Conservation (phyloP, 2,329 filamentous ascomycete species). For the Calonectria naviculata region DNA sequence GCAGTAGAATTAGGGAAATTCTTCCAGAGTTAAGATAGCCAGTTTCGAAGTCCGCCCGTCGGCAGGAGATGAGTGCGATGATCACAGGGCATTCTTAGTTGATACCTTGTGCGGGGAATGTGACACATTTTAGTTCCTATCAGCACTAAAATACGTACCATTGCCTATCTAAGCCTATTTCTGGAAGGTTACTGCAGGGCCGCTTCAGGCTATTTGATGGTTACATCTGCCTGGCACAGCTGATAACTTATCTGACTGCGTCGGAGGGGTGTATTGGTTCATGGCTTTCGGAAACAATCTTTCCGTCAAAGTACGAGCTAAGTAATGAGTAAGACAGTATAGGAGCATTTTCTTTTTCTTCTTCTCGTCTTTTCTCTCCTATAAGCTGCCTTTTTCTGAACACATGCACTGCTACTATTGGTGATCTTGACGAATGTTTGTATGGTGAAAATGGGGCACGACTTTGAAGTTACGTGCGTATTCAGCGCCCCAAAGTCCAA, state of each 20-base stretch:
- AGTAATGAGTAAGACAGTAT: no score
- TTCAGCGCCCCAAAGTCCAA: not conserved
- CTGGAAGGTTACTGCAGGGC: not conserved
- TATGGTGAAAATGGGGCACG: not conserved
- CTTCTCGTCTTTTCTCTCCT: not conserved
- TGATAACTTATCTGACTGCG: not conserved
- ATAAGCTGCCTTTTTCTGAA: no score
- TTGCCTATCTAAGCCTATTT: not conserved
- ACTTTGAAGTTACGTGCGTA: not conserved
- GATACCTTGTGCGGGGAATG: not conserved
- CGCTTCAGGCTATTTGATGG: not conserved
- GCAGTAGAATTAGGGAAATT: no score
- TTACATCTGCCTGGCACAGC: not conserved
- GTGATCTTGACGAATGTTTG: not conserved
- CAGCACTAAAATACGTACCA: not conserved
- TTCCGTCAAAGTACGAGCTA: no score
- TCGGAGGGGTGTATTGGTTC: not conserved
- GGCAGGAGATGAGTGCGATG: not conserved
- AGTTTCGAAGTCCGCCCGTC: not conserved
- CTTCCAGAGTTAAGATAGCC: not conserved
- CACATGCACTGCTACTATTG: no score
- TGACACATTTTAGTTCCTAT: not conserved
- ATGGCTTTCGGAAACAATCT: not conserved
- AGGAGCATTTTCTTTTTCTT: no score
- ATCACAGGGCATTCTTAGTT: no score